phyloP scores from a whole-genome alignment of 192 early-diverging fungal genomes.

The Linderina pennispora region DNA sequence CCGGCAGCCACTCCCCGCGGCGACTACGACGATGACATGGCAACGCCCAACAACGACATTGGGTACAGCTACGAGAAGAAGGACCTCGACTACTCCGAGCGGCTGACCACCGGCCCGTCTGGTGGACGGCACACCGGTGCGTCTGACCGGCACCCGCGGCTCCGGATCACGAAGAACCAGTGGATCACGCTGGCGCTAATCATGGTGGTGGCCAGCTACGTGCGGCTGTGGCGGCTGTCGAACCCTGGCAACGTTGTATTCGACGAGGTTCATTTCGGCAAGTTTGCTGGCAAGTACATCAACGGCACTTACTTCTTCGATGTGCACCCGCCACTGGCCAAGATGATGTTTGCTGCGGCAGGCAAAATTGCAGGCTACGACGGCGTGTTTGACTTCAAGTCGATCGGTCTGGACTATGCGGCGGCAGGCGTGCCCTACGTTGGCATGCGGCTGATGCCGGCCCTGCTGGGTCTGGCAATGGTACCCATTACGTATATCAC shows the following conservation, averaged over 20 bases:
- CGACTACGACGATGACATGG: conserved; percentile 4
- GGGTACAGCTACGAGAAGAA: conserved; percentile 47
- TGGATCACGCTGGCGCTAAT: conserved; percentile 41
- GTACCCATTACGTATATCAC: conserved; percentile 81
- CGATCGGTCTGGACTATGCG: conserved; percentile 88
- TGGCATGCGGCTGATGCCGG: conserved; percentile 74
- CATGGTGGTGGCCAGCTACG: conserved; percentile 37
- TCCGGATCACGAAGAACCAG: conserved; percentile 36
- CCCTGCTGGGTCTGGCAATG: conserved; percentile 70
- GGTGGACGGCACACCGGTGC: conserved; percentile 12
- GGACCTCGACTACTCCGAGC: conserved; percentile 29
- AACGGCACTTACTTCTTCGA: conserved; percentile 87
- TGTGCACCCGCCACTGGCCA: conserved; percentile 93
- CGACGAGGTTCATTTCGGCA: conserved; percentile 99
- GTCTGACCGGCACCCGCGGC: conserved; percentile 13
- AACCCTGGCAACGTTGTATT: conserved; percentile 55
- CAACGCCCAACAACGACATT: conserved; percentile 12
- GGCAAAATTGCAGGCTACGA: conserved; percentile 84
- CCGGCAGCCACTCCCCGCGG: conserved; percentile 7
- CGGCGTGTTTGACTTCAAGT: conserved; percentile 87
- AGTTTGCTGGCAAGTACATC: conserved; percentile 88
- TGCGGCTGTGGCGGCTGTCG: conserved; percentile 40
- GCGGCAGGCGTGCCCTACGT: conserved; percentile 86
- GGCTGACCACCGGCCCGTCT: conserved; percentile 1
- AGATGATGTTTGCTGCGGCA: conserved; percentile 75